Evolutionary conservation across 177 flowering plant genomes (phyloP).

Genomic region (Vitis hybrid): DNA sequence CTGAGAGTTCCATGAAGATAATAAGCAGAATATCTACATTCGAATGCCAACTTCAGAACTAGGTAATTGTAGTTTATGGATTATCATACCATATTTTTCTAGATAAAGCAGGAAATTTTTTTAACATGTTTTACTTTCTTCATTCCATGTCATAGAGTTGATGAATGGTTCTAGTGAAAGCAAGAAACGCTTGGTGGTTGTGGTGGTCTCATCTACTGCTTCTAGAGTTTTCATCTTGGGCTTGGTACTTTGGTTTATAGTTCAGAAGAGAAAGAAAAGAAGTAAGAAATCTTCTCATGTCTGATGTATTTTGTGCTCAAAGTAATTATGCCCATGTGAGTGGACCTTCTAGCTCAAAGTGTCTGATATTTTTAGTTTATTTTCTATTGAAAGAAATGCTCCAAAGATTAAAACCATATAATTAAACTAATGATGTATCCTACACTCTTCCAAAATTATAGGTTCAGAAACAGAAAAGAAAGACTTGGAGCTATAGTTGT

Average conservation of each 20-base stretch:
- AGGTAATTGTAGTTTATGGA: constrained; percentile 14
- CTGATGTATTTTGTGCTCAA: too few species aligned
- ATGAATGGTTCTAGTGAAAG: too few species aligned
- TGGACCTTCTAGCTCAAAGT: too few species aligned
- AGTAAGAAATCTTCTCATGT: too few species aligned
- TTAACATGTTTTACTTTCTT: background rate
- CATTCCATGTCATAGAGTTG: background rate
- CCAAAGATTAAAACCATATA: background rate
- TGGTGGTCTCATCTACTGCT: too few species aligned
- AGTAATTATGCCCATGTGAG: too few species aligned
- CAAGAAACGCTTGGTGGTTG: too few species aligned
- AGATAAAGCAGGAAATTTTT: background rate
- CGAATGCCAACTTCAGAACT: constrained; percentile 16
- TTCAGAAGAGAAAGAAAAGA: too few species aligned
- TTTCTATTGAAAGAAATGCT: background rate
- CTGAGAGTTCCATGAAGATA: background rate
- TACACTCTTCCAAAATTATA: background rate
- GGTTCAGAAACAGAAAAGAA: background rate
- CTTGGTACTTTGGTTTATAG: too few species aligned
- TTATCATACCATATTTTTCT: too few species aligned
- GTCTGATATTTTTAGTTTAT: too few species aligned
- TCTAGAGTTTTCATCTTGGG: too few species aligned
- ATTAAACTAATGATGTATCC: background rate
- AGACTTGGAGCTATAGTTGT: constrained; percentile 17
- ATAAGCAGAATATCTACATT: constrained; percentile 19